phyloP scores from a whole-genome alignment of 2,329 filamentous ascomycete genomes.

The Pyricularia sp. region DNA sequence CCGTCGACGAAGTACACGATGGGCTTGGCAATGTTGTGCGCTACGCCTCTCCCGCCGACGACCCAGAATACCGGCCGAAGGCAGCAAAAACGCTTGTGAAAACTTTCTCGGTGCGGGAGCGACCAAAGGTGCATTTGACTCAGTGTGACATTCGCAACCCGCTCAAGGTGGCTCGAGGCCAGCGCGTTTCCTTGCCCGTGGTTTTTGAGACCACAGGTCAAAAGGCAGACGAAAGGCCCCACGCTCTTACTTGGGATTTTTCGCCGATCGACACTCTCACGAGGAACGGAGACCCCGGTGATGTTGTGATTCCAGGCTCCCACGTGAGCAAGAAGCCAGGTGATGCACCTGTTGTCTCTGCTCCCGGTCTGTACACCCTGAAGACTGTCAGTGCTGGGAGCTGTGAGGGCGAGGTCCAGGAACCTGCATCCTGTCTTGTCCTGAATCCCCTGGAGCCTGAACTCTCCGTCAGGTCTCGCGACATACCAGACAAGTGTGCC shows the following conservation, averaged over 20 bases:
- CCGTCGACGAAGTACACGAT: constrained; percentile 86
- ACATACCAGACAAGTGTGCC: constrained; percentile 90
- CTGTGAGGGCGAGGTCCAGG: constrained; percentile 80
- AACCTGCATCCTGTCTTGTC: constrained; percentile 88
- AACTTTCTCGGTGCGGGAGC: constrained; percentile 76
- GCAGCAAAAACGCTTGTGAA: constrained; percentile 55
- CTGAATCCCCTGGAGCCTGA: constrained; percentile 85
- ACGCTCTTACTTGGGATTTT: constrained; percentile 74
- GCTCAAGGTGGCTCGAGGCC: constrained; percentile 73
- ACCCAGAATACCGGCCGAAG: constrained; percentile 55
- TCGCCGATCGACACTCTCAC: constrained; percentile 63
- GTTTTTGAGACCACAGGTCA: constrained; percentile 54
- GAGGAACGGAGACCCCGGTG: constrained; percentile 60
- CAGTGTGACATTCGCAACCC: constrained; percentile 75
- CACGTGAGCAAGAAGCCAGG: constrained; percentile 51
- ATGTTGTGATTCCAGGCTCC: constrained; percentile 45
- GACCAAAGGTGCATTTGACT: constrained; percentile 62
- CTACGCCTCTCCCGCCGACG: constrained; percentile 59
- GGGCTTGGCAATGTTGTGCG: constrained; percentile 78
- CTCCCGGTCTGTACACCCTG: constrained; percentile 79
- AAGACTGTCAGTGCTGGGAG: constrained; percentile 69
- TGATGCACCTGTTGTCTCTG: constrained; percentile 59
- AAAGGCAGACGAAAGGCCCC: constrained; percentile 51
- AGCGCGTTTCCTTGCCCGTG: constrained; percentile 59
- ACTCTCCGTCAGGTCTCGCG: constrained; percentile 62